These are phyloP conservation scores for Chaetoceros tenuissimus DNA, from an alignment of 108 stramenopile species.

Conservation along the genomic window DNA sequence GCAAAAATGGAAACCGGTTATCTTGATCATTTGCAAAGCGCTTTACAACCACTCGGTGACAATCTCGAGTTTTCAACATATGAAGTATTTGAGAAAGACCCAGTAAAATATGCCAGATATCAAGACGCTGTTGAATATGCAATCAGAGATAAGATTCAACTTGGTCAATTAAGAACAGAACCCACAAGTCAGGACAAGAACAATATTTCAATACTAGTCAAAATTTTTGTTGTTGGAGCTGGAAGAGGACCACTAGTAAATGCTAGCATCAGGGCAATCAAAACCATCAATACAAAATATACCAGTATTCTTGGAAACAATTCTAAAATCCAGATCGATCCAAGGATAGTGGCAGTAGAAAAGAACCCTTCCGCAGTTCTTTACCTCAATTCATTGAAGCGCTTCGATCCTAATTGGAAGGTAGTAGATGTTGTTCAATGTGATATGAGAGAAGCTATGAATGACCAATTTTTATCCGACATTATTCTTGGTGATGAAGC, in stretches of 20 bases:
- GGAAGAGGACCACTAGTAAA: slow-evolving; percentile 94
- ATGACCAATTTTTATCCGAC: slow-evolving; percentile 16
- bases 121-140: slow-evolving; percentile 70
- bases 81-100: slow-evolving; percentile 96
- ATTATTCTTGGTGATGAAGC: slow-evolving; percentile 16
- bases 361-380: slow-evolving; percentile 97
- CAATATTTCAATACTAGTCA: slow-evolving; percentile 19
- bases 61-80: slow-evolving; percentile 96
- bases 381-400: slow-evolving; percentile 77
- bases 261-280: slow-evolving; percentile 60
- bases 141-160: slow-evolving; percentile 31
- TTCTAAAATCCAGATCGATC: slow-evolving; percentile 16
- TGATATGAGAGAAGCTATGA: slow-evolving; percentile 82
- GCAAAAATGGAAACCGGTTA: slow-evolving; percentile 70
- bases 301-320: background rate
- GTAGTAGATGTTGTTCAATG: slow-evolving; percentile 80
- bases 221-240: slow-evolving; percentile 92
- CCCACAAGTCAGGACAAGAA: slow-evolving; percentile 6
- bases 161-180: background rate
- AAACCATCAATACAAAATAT: slow-evolving; percentile 16
- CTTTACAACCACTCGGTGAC: slow-evolving; percentile 94
- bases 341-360: slow-evolving; percentile 78
- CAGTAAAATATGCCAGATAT: slow-evolving; percentile 92
- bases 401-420: slow-evolving; percentile 54
- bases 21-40: slow-evolving; percentile 91